Evolutionary conservation across 768 basidiomycete species (phyloP).

Genomic region (Naganishia vaughanmartiniae): DNA sequence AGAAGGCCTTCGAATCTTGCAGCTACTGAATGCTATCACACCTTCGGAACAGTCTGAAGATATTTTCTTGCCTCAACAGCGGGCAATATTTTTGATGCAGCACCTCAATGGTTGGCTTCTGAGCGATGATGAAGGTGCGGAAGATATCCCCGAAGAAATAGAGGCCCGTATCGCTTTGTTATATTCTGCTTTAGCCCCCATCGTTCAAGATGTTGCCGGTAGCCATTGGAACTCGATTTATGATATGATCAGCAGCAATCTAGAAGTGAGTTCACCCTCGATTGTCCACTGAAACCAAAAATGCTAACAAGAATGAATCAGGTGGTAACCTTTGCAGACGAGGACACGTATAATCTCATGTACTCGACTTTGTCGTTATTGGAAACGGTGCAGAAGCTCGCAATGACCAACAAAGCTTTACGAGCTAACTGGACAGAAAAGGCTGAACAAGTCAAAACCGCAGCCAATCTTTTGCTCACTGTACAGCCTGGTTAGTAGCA

Average conservation of each 20-base stretch:
- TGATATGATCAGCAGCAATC: conserved; percentile 78
- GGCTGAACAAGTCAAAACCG: conserved; percentile 6
- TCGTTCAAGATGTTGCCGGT: conserved; percentile 80
- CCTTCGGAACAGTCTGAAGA: conserved; percentile 76
- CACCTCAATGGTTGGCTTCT: conserved; percentile 78
- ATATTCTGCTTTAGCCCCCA: conserved; percentile 73
- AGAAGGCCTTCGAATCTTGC: conserved; percentile 67
- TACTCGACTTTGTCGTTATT: conserved; percentile 69
- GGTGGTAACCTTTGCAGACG: conserved; percentile 66
- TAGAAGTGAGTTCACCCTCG: conserved; percentile 64
- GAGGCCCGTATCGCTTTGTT: conserved; percentile 74
- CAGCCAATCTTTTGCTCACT: conserved; percentile 7
- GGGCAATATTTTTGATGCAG: conserved; percentile 83
- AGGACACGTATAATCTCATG: conserved; percentile 62
- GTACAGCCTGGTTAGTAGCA: conserved; percentile 9
- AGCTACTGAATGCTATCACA: conserved; percentile 68
- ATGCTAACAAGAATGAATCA: not conserved
- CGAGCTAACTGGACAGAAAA: conserved; percentile 65
- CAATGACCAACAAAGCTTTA: conserved; percentile 69
- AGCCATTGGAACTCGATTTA: conserved; percentile 91
- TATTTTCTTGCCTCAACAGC: conserved; percentile 75
- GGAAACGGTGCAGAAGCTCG: conserved; percentile 66
- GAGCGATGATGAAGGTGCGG: conserved; percentile 57
- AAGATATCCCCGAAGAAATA: conserved; percentile 67
- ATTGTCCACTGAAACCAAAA: not conserved